These are phyloP conservation scores for Rosa multiflora DNA, from an alignment of 306 rosid species.

Conservation along the genomic window DNA sequence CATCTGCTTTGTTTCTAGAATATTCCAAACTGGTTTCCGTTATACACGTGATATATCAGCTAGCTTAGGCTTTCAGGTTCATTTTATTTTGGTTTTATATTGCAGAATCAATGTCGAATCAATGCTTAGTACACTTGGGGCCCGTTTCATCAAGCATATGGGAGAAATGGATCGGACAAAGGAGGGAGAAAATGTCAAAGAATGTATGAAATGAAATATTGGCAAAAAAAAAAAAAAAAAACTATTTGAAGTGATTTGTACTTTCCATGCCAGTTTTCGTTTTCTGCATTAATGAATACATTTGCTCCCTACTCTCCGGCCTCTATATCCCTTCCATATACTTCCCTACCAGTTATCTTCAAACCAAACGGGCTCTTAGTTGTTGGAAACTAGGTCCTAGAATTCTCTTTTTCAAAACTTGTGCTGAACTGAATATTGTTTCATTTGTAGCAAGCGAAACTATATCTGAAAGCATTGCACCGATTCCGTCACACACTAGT, in stretches of 20 bases:
- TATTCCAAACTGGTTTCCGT: too few relatives aligned
- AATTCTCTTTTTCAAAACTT: background rate
- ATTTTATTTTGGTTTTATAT: too few relatives aligned
- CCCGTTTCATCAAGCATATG: too few relatives aligned
- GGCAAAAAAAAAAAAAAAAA: background rate
- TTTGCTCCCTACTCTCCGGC: background rate
- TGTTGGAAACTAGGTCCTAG: background rate
- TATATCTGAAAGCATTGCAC: background rate
- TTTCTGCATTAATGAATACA: background rate
- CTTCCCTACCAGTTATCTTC: background rate
- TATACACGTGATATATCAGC: too few relatives aligned
- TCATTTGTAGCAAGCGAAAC: background rate
- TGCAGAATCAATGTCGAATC: too few relatives aligned
- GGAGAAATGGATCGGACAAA: too few relatives aligned
- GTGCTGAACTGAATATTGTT: background rate
- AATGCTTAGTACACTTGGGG: too few relatives aligned
- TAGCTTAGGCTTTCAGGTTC: too few relatives aligned
- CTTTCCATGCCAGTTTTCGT: background rate
- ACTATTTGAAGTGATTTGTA: background rate
- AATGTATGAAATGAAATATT: background rate
- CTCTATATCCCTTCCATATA: background rate
- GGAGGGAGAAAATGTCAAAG: too few relatives aligned
- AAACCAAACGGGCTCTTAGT: background rate
- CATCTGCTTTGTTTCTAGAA: too few relatives aligned
- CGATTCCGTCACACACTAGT: background rate